Conservation (phyloP, 2,329 filamentous ascomycete species). For the Cladophialophora bantiana region DNA sequence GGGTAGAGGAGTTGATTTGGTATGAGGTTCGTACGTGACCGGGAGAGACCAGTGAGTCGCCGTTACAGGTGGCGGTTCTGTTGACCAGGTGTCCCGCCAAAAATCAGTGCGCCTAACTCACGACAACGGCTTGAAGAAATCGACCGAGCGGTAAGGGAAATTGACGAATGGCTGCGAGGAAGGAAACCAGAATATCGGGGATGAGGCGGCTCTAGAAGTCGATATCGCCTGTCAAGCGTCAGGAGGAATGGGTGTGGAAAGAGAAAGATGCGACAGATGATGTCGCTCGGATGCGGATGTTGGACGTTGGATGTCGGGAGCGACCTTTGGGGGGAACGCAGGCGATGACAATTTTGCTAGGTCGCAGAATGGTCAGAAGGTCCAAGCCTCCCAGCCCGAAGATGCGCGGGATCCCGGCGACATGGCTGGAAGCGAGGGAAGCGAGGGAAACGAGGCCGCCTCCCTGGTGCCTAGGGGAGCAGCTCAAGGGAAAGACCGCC, state of each 20-base stretch:
- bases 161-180: neutral
- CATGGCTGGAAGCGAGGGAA: neutral
- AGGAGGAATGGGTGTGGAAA: conserved; percentile 1
- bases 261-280: conserved; percentile 31
- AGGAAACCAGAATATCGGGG: neutral
- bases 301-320: conserved; percentile 13
- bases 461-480: neutral
- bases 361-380: neutral
- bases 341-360: neutral
- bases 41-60: conserved; percentile 1
- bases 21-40: conserved; percentile 3
- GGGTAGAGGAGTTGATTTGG: neutral
- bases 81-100: conserved; percentile 11
- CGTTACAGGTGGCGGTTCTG: conserved; percentile 9
- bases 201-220: neutral
- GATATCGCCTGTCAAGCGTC: neutral
- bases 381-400: neutral
- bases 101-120: conserved; percentile 13
- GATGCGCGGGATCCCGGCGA: neutral
- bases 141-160: neutral
- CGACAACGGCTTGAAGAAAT: neutral
- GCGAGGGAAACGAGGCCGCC: neutral
- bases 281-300: conserved; percentile 26
- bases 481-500: neutral
- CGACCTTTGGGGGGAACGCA: neutral